A percentile compares a stretch with the other conserved stretches of the same genome.
Evolutionary conservation across 1,284 basidiomycete genomes (phyloP).

Genomic region (Porogramme epimiltina): DNA sequence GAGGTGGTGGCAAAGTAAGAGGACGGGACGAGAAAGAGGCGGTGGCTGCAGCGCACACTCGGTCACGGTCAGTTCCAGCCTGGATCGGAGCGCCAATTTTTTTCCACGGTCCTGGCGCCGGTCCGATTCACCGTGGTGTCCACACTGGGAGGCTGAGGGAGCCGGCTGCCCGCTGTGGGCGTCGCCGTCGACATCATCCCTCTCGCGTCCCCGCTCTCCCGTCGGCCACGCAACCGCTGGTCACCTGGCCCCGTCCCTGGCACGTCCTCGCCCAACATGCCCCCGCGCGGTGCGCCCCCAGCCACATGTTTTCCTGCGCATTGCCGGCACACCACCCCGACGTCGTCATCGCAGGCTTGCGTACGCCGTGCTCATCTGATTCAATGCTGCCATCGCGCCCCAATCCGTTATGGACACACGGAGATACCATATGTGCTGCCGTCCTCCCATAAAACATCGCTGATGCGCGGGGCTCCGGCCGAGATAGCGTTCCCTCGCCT

Average conservation of each 20-base stretch:
- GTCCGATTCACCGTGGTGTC: slow-evolving; percentile 14
- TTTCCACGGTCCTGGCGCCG: slow-evolving; percentile 26
- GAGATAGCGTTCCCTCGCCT: slow-evolving; percentile 21
- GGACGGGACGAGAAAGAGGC: slow-evolving; percentile 1
- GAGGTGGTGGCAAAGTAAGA: slow-evolving; percentile 1
- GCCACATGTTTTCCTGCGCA: slow-evolving; percentile 3
- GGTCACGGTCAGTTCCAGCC: slow-evolving; percentile 4
- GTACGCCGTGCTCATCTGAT: slow-evolving; percentile 18
- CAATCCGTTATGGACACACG: slow-evolving; percentile 9
- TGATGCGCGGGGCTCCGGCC: slow-evolving; percentile 26
- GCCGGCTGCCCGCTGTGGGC: not conserved
- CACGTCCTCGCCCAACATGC: not conserved
- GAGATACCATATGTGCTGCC: slow-evolving; percentile 13
- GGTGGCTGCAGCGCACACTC: slow-evolving; percentile 4
- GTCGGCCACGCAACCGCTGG: slow-evolving; percentile 4
- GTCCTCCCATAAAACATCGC: slow-evolving; percentile 7
- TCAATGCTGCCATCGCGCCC: slow-evolving; percentile 1
- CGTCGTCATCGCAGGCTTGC: no score
- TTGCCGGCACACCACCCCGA: not conserved
- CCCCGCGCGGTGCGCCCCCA: not conserved
- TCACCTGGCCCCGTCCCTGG: no score
- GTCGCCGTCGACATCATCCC: slow-evolving; percentile 1
- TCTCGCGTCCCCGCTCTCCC: not conserved
- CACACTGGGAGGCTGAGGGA: not conserved
- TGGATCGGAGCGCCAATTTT: slow-evolving; percentile 22